Conservation (phyloP, 257 asterid species). For the Penstemon eatonii region DNA sequence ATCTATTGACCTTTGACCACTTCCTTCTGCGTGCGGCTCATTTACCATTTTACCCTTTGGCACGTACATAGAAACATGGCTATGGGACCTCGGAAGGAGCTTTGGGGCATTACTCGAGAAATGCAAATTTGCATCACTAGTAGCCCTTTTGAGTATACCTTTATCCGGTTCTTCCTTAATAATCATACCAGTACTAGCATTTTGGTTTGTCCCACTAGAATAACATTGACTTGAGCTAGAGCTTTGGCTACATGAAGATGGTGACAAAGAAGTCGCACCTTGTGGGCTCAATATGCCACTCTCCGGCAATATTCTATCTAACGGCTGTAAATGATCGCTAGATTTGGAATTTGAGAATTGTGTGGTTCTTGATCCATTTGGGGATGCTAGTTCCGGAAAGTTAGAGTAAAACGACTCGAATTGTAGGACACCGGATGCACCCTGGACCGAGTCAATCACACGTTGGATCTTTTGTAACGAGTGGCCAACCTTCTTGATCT, state of each 20-base stretch:
- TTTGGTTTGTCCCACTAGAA: slow-evolving; percentile 54
- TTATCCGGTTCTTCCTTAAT: slow-evolving; percentile 38
- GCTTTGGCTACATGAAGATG: slow-evolving; percentile 69
- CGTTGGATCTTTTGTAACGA: slow-evolving; percentile 83
- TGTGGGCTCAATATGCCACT: slow-evolving; percentile 32
- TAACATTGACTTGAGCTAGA: slow-evolving; percentile 71
- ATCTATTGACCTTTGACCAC: slow-evolving; percentile 28
- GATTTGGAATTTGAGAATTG: slow-evolving; percentile 42
- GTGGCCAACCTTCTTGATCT: slow-evolving; percentile 92
- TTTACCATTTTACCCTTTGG: slow-evolving; percentile 32
- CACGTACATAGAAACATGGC: slow-evolving; percentile 42
- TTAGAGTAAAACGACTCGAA: slow-evolving; percentile 74
- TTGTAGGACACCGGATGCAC: slow-evolving; percentile 69
- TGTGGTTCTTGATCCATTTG: slow-evolving; percentile 50
- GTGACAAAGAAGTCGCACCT: slow-evolving; percentile 47
- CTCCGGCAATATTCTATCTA: slow-evolving; percentile 32
- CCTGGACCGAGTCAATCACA: slow-evolving; percentile 92
- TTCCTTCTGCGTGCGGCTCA: slow-evolving; percentile 23
- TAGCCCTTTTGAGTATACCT: slow-evolving; percentile 44
- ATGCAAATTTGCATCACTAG: slow-evolving; percentile 62
- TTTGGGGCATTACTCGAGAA: slow-evolving; percentile 42
- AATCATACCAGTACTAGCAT: slow-evolving; percentile 12
- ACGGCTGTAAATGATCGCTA: slow-evolving; percentile 28
- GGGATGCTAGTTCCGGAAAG: slow-evolving; percentile 71
- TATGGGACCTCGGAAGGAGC: slow-evolving; percentile 52